phyloP scores from a whole-genome alignment of 306 rosid species.

The Acmispon strigosus region DNA sequence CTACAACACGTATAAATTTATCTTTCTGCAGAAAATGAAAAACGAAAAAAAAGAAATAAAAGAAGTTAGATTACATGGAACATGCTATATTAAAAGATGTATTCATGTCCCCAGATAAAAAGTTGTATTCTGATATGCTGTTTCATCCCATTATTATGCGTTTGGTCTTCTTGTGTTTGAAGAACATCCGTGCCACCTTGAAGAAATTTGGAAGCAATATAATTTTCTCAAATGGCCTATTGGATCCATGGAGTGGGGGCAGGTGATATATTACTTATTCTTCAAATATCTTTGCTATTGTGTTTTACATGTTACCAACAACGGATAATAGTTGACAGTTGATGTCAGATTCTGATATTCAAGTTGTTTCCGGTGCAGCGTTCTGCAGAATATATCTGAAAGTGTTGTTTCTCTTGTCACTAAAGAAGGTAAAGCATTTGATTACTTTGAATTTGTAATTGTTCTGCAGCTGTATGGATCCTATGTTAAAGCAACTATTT shows the following conservation, averaged over 20 bases:
- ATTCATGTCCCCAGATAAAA: not conserved
- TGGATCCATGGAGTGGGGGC: constrained; percentile 98
- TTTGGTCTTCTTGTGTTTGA: constrained; percentile 15
- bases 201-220: constrained; percentile 70
- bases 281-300: not conserved
- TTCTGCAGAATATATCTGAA: constrained; percentile 64
- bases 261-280: constrained; percentile 39
- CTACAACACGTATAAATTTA: not conserved
- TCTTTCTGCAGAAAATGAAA: not conserved
- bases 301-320: not conserved
- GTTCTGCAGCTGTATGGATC: not conserved
- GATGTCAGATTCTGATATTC: constrained; percentile 1
- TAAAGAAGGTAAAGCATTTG: constrained; percentile 53
- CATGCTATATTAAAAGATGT: not conserved
- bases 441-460: not conserved
- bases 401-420: constrained; percentile 64
- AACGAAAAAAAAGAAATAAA: not conserved
- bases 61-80: not conserved
- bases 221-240: constrained; percentile 74
- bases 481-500: not conserved
- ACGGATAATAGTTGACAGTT: not conserved
- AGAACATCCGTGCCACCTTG: constrained; percentile 53
- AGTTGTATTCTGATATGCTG: not conserved
- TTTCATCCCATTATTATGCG: constrained; percentile 5
- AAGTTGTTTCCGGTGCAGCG: constrained; percentile 47